Conservation (phyloP, 208 protist species). For the Strigomonas culicis region DNA sequence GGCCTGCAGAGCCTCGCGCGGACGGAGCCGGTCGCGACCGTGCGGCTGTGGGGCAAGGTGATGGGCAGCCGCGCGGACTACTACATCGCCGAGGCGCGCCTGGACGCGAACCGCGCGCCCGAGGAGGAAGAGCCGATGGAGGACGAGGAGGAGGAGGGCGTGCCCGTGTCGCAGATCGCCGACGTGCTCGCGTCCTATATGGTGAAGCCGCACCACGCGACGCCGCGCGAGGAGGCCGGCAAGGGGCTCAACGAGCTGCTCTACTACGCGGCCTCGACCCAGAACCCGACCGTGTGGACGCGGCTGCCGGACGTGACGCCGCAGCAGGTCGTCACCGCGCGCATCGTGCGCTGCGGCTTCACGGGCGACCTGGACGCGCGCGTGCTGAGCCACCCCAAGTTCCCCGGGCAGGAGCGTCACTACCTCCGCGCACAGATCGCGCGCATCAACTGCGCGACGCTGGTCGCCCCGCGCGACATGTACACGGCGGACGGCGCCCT, state of each 20-base stretch:
- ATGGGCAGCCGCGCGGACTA: slow-evolving; percentile 77
- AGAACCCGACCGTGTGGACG: slow-evolving; percentile 79
- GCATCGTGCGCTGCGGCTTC: slow-evolving; percentile 84
- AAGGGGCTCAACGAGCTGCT: slow-evolving; percentile 84
- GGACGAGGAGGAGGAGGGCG: slow-evolving; percentile 60
- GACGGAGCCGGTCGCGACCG: slow-evolving; percentile 71
- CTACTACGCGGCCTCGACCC: slow-evolving; percentile 84
- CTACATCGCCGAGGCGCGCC: slow-evolving; percentile 86
- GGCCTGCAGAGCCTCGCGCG: slow-evolving; percentile 85
- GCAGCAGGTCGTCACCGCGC: slow-evolving; percentile 79
- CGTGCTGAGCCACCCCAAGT: slow-evolving; percentile 87
- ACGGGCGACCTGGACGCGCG: slow-evolving; percentile 88
- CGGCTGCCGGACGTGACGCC: slow-evolving; percentile 91
- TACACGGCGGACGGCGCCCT: slow-evolving; percentile 82
- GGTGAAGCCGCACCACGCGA: slow-evolving; percentile 26
- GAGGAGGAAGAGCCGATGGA: slow-evolving; percentile 62
- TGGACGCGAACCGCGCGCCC: slow-evolving; percentile 62
- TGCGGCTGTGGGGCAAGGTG: slow-evolving; percentile 90
- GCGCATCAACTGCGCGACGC: slow-evolving; percentile 87
- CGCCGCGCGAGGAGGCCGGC: slow-evolving; percentile 50
- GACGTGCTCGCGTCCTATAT: slow-evolving; percentile 60
- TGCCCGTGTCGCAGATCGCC: slow-evolving; percentile 55
- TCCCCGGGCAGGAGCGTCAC: slow-evolving; percentile 90
- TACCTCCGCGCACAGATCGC: slow-evolving; percentile 95
- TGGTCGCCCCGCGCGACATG: slow-evolving; percentile 80